phyloP scores from a whole-genome alignment of 179 eudicot genomes.

The Silene vulgaris region DNA sequence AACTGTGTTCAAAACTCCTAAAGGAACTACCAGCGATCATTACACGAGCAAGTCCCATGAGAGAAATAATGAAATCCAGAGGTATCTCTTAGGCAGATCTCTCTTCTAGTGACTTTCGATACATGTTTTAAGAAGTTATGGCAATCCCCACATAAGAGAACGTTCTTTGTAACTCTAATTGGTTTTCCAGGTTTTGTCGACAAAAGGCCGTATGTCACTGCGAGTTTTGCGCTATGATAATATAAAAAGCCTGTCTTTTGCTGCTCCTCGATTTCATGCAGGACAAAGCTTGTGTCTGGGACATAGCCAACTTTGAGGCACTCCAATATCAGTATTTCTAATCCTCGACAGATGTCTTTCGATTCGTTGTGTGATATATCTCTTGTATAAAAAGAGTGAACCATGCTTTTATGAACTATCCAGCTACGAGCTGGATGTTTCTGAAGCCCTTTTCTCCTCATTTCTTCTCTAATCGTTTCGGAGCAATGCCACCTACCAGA shows the following conservation, averaged over 20 bases:
- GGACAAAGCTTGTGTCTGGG: constrained; percentile 92
- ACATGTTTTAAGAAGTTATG: constrained; percentile 73
- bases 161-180: constrained; percentile 61
- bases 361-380: constrained; percentile 59
- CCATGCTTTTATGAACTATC: constrained; percentile 50
- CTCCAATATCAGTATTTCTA: constrained; percentile 66
- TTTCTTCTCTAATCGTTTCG: constrained; percentile 59
- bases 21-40: constrained; percentile 38
- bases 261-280: constrained; percentile 87
- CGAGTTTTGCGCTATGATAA: constrained; percentile 86
- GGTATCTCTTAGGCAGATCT: constrained; percentile 62
- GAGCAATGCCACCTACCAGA: constrained; percentile 88
- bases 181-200: constrained; percentile 45
- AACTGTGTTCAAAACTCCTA: neutral
- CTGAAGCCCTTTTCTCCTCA: constrained; percentile 55
- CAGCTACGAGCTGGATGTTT: constrained; percentile 76
- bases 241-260: constrained; percentile 75
- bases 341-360: constrained; percentile 59
- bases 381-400: constrained; percentile 74
- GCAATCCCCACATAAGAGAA: constrained; percentile 80
- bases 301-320: constrained; percentile 73
- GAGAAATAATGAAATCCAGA: constrained; percentile 75
- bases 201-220: constrained; percentile 60
- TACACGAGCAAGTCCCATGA: constrained; percentile 67
- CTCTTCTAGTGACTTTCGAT: constrained; percentile 60